phyloP scores from a whole-genome alignment of 257 asterid species.

The Cinchona pubescens region DNA sequence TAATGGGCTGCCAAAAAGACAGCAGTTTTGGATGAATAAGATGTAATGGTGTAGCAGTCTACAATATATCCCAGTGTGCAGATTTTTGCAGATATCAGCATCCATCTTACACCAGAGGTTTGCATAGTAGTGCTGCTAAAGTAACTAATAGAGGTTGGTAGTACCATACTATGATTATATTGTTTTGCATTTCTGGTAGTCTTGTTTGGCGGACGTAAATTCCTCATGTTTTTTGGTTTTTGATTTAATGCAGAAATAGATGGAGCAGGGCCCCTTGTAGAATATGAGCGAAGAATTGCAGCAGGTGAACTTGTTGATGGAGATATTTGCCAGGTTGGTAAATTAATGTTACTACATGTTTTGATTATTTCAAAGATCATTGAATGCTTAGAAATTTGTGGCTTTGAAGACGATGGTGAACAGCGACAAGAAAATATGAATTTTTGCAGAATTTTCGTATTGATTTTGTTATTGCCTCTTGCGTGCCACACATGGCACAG shows the following conservation, averaged over 20 bases:
- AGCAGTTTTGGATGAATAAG: slow-evolving; percentile 26
- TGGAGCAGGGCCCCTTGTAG: slow-evolving; percentile 75
- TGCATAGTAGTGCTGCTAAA: slow-evolving; percentile 50
- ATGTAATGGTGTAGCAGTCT: slow-evolving; percentile 27
- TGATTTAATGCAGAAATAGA: slow-evolving; percentile 38
- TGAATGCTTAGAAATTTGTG: too few species aligned
- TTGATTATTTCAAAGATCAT: not conserved
- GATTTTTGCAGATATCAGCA: slow-evolving; percentile 34
- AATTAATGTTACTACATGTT: not conserved
- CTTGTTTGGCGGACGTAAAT: not conserved
- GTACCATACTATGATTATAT: slow-evolving; percentile 9
- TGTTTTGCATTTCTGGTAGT: not conserved
- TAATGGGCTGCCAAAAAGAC: slow-evolving; percentile 30
- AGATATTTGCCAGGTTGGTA: slow-evolving; percentile 75
- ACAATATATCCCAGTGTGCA: slow-evolving; percentile 33
- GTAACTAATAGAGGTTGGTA: slow-evolving; percentile 53
- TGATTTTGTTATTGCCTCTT: too few species aligned
- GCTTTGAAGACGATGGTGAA: not conserved
- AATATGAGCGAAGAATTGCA: slow-evolving; percentile 75
- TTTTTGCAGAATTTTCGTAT: too few species aligned
- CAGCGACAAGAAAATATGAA: not conserved
- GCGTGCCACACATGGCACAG: too few species aligned
- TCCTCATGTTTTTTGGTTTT: slow-evolving; percentile 22
- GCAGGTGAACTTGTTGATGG: slow-evolving; percentile 86
- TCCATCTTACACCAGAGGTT: slow-evolving; percentile 37